Conservation (phyloP, 140 eudicot genomes). For the Oenanthe javanica region DNA sequence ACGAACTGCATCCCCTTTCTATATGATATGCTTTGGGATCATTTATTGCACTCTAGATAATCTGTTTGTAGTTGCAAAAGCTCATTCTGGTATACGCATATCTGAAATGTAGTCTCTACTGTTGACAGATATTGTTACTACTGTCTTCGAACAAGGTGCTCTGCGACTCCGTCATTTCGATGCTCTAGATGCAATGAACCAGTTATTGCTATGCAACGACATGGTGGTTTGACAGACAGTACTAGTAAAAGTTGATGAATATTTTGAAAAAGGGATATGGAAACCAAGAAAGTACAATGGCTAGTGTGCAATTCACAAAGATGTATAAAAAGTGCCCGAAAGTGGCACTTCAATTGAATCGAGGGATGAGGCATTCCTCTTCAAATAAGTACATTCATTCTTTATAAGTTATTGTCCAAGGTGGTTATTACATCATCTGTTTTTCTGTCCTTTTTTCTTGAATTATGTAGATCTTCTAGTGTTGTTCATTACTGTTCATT, state of each 20-base stretch:
- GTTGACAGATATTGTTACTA: slow-evolving; percentile 67
- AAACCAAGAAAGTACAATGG: background rate
- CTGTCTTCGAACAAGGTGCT: slow-evolving; percentile 91
- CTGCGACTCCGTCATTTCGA: slow-evolving; percentile 65
- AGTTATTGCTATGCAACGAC: slow-evolving; percentile 55
- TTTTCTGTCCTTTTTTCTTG: background rate
- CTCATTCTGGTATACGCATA: background rate
- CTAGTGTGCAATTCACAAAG: background rate
- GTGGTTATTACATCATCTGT: background rate
- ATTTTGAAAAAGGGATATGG: background rate
- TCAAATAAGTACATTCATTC: slow-evolving; percentile 9
- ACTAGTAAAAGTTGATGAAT: slow-evolving; percentile 6
- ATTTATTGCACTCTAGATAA: background rate
- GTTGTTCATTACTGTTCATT: background rate
- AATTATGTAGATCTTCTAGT: background rate
- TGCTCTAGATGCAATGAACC: slow-evolving; percentile 67
- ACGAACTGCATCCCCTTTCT: background rate
- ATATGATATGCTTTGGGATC: background rate
- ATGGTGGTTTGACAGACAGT: slow-evolving; percentile 27
- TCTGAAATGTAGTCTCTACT: slow-evolving; percentile 9
- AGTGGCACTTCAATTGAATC: background rate
- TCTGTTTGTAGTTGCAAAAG: background rate
- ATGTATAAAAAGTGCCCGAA: slow-evolving; percentile 4
- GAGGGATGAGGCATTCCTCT: slow-evolving; percentile 3
- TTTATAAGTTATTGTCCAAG: background rate